Percentiles rank a stretch among this genome's conserved stretches.
These are phyloP conservation scores for Bombardia bombarda DNA, from an alignment of 495 filamentous ascomycete species.

Conservation along the genomic window DNA sequence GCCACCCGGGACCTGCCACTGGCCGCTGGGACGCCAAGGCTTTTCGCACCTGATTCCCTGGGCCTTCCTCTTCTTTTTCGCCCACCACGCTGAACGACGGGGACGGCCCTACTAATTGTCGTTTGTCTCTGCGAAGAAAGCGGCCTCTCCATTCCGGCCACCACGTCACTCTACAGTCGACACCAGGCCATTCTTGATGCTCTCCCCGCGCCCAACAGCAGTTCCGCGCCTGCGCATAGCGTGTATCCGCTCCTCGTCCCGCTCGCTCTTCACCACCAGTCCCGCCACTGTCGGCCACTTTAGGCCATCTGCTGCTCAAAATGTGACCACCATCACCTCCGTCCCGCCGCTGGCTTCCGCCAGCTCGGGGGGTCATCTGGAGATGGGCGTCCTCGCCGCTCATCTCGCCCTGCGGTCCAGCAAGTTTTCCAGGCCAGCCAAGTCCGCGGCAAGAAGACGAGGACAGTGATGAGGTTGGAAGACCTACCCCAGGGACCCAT, in stretches of 20 bases:
- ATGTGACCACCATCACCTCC: conserved; percentile 15
- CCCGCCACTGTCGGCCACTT: conserved; percentile 20
- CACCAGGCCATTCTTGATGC: conserved; percentile 25
- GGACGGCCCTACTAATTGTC: too few species aligned
- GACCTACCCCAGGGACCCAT: conserved; percentile 59
- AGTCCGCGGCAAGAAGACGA: conserved; percentile 34
- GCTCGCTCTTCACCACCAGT: conserved; percentile 3
- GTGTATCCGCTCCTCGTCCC: conserved; percentile 12
- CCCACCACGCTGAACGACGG: neutral
- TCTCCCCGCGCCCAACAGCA: conserved; percentile 14
- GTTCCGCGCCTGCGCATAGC: conserved; percentile 18
- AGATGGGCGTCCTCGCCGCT: neutral
- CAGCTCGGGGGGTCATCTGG: neutral
- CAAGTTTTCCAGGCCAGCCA: conserved; percentile 7
- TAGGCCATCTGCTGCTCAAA: neutral
- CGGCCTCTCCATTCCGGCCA: neutral
- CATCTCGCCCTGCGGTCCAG: neutral
- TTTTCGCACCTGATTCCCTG: too few species aligned
- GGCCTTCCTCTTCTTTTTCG: neutral
- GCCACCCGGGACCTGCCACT: neutral
- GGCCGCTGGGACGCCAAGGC: neutral
- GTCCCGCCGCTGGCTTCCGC: neutral
- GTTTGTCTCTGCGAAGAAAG: too few species aligned
- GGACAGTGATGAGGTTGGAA: conserved; percentile 48
- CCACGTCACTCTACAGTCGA: neutral